These are phyloP conservation scores for Psilocybe cyanescens DNA, from an alignment of 768 basidiomycete species.

Conservation along the genomic window DNA sequence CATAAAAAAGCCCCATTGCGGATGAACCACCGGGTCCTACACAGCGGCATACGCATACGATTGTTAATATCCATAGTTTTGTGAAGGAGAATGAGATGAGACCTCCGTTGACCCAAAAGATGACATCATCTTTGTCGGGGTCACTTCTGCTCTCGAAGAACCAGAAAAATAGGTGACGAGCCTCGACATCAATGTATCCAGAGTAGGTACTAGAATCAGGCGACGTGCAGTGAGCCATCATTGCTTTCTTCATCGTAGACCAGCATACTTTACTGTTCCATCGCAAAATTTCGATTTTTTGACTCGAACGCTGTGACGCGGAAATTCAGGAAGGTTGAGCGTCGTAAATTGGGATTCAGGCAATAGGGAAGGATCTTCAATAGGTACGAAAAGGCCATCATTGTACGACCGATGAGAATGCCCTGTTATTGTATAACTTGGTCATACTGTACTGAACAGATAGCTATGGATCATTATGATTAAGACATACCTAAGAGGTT, in stretches of 20 bases:
- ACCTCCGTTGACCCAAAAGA: constrained; percentile 61
- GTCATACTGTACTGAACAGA: background rate
- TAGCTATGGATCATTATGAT: too few relatives aligned
- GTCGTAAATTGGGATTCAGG: constrained; percentile 38
- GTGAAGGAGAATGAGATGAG: constrained; percentile 11
- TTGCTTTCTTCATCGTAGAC: constrained; percentile 36
- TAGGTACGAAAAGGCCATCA: constrained; percentile 36
- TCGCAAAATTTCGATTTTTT: constrained; percentile 69
- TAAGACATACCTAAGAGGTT: too few relatives aligned
- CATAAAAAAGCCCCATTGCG: constrained; percentile 71
- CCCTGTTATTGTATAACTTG: background rate
- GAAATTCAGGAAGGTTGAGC: constrained; percentile 52
- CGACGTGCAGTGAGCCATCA: constrained; percentile 32
- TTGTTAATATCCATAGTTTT: background rate
- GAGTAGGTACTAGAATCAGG: constrained; percentile 55
- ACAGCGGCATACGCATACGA: background rate
- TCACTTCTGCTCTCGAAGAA: constrained; percentile 75
- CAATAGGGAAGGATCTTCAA: constrained; percentile 35
- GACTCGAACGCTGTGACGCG: constrained; percentile 53
- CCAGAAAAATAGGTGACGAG: constrained; percentile 72
- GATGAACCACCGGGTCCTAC: constrained; percentile 32
- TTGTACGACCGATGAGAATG: constrained; percentile 19
- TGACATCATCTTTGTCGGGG: constrained; percentile 62
- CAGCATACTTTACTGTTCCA: constrained; percentile 50
- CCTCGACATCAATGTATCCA: constrained; percentile 68